Evolutionary conservation across 2,329 filamentous ascomycete genomes (phyloP).

Genomic region (Verticillium zaregamsianum): DNA sequence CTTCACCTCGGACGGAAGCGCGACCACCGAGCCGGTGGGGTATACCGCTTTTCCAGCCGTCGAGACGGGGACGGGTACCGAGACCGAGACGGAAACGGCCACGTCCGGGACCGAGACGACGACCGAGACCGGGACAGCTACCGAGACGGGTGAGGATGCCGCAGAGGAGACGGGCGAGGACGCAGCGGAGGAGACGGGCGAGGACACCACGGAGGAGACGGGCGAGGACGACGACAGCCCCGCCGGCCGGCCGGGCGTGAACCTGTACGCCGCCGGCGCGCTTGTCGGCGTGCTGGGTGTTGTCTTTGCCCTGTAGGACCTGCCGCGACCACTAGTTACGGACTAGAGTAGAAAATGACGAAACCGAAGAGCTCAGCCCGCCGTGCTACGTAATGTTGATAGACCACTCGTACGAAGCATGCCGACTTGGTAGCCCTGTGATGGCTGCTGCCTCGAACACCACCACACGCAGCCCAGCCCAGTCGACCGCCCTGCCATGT

Average conservation of each 20-base stretch:
- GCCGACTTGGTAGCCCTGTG: too few species aligned
- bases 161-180: not conserved
- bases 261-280: not conserved
- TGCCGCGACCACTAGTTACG: too few species aligned
- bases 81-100: not conserved
- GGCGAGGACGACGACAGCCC: not conserved
- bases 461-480: too few species aligned
- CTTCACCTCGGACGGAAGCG: not conserved
- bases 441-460: too few species aligned
- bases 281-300: not conserved
- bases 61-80: not conserved
- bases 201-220: not conserved
- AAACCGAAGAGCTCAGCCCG: too few species aligned
- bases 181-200: not conserved
- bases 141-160: not conserved
- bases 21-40: not conserved
- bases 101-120: not conserved
- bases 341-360: too few species aligned
- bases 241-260: not conserved
- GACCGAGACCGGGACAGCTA: not conserved
- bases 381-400: too few species aligned
- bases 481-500: too few species aligned
- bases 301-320: not conserved
- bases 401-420: too few species aligned
- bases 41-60: not conserved